Evolutionary conservation across 75 land plant species (phyloP).

Genomic region (Sequoia sempervirens): DNA sequence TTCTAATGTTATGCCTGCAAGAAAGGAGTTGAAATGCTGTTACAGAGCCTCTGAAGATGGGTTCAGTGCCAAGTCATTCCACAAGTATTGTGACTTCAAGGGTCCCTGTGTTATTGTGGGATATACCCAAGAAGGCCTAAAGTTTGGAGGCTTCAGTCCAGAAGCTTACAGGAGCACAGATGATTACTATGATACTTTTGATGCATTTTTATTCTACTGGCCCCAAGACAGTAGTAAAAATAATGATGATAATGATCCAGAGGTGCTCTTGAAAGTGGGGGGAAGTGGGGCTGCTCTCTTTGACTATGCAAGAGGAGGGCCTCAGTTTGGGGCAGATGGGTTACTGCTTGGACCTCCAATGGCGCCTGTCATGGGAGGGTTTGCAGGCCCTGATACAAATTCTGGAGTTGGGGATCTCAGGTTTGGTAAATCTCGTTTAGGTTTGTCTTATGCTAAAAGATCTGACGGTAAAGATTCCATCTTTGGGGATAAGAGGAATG

Average conservation of each 20-base stretch:
- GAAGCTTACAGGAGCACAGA: constrained; percentile 89
- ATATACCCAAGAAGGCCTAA: constrained; percentile 49
- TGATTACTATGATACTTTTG: constrained; percentile 86
- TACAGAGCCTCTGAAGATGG: constrained; percentile 70
- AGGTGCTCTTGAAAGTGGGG: constrained; percentile 63
- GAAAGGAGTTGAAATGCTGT: constrained; percentile 82
- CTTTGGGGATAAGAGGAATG: constrained; percentile 67
- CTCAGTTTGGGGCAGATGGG: constrained; percentile 92
- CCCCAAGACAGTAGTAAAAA: neutral
- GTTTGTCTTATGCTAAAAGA: constrained; percentile 79
- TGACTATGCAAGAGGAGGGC: constrained; percentile 86
- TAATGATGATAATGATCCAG: constrained; percentile 17
- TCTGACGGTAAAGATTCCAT: constrained; percentile 81
- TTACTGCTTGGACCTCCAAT: constrained; percentile 80
- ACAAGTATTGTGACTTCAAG: constrained; percentile 71
- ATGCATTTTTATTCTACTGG: constrained; percentile 91
- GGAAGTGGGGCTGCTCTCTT: constrained; percentile 90
- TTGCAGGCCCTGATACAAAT: constrained; percentile 82
- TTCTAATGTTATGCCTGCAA: constrained; percentile 18
- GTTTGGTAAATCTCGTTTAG: constrained; percentile 76
- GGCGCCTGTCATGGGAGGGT: constrained; percentile 89
- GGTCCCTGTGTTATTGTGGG: constrained; percentile 85
- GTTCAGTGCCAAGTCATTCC: constrained; percentile 66
- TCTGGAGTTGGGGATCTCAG: constrained; percentile 72
- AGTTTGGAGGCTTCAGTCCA: constrained; percentile 84